These are phyloP conservation scores for Epithele typhae DNA, from an alignment of 768 basidiomycete species.

Conservation along the genomic window DNA sequence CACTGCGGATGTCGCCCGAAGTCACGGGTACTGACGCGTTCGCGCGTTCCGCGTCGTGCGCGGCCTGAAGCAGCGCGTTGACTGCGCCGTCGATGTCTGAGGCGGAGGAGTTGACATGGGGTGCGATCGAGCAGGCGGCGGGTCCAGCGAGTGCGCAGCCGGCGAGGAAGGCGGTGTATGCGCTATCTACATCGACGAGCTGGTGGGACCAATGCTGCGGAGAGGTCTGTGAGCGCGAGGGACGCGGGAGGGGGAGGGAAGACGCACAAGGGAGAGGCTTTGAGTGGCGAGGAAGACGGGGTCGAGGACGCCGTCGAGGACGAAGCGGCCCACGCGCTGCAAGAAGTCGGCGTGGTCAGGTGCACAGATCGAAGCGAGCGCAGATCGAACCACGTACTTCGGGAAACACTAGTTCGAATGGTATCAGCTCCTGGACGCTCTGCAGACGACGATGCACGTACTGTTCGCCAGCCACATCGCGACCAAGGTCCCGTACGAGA, in stretches of 20 bases:
- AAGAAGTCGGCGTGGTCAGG: too few relatives aligned
- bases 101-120: constrained; percentile 1
- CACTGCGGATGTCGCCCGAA: constrained; percentile 4
- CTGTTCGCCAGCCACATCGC: constrained; percentile 11
- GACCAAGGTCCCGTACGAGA: constrained; percentile 8
- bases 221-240: background rate
- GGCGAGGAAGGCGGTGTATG: constrained; percentile 3
- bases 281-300: background rate
- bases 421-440: background rate
- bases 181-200: constrained; percentile 1
- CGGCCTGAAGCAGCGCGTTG: constrained; percentile 1
- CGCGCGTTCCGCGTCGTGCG: constrained; percentile 4
- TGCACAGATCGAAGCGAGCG: background rate
- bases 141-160: constrained; percentile 12
- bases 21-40: constrained; percentile 5
- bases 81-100: constrained; percentile 3
- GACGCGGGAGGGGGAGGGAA: background rate
- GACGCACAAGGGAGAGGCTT: background rate
- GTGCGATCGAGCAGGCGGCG: background rate
- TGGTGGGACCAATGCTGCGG: background rate
- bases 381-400: background rate
- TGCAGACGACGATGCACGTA: background rate
- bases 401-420: constrained; percentile 6
- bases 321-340: constrained; percentile 10
- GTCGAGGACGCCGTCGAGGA: constrained; percentile 10